Conservation (phyloP, 2,329 filamentous ascomycete species). For the Aspergillus pseudoterreus region DNA sequence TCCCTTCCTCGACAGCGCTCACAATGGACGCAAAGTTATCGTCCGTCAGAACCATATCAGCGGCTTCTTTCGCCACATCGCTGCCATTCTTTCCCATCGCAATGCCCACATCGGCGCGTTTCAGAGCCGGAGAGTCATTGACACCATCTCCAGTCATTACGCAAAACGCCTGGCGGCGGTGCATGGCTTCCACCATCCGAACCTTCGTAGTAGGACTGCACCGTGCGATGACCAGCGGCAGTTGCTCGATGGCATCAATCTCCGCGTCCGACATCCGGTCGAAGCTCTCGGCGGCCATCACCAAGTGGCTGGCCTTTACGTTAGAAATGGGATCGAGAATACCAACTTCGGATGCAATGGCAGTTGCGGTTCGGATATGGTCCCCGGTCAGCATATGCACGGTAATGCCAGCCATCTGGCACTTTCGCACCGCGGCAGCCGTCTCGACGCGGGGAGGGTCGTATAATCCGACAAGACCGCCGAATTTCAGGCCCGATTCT, state of each 20-base stretch:
- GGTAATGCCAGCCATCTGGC: constrained; percentile 52
- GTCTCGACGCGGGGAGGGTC: constrained; percentile 60
- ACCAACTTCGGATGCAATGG: constrained; percentile 56
- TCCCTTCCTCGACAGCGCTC: constrained; percentile 75
- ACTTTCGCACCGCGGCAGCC: constrained; percentile 51
- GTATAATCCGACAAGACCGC: constrained; percentile 59
- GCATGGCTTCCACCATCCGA: constrained; percentile 84
- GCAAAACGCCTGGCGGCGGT: constrained; percentile 70
- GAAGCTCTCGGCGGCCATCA: constrained; percentile 56
- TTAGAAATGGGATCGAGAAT: constrained; percentile 47
- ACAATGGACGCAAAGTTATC: constrained; percentile 88
- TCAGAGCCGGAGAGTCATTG: constrained; percentile 79
- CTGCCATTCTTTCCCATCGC: constrained; percentile 83
- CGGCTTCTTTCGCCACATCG: constrained; percentile 79
- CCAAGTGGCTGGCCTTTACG: constrained; percentile 41
- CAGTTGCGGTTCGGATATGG: constrained; percentile 54
- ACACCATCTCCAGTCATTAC: constrained; percentile 89
- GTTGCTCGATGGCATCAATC: constrained; percentile 64
- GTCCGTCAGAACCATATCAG: constrained; percentile 60
- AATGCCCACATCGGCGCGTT: constrained; percentile 78
- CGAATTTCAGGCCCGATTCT: constrained; percentile 53
- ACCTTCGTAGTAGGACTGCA: constrained; percentile 85
- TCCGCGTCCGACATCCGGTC: constrained; percentile 51
- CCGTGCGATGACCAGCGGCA: constrained; percentile 78
- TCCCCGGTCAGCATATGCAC: constrained; percentile 59